Percentiles rank a stretch among this genome's conserved stretches.
Conservation (phyloP, 306 rosid species). For the Begonia fuchsioides region DNA sequence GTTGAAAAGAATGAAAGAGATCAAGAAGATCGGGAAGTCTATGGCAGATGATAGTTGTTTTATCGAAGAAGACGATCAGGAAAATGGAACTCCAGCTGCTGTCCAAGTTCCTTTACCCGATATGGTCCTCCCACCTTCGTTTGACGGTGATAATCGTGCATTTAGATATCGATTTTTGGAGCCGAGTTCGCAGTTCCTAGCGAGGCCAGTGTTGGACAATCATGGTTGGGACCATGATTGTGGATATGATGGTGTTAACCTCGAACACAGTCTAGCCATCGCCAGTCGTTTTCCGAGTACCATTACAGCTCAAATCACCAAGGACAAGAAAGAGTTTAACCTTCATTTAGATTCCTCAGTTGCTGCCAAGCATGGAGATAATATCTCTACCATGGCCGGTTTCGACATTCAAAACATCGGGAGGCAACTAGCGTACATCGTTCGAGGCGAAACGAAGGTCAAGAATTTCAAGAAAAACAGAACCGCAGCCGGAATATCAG, state of each 20-base stretch:
- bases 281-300: slow-evolving; percentile 60
- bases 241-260: too few relatives aligned
- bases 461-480: slow-evolving; percentile 62
- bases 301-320: slow-evolving; percentile 69
- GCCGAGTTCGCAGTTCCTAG: slow-evolving; percentile 82
- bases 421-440: too few relatives aligned
- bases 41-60: slow-evolving; percentile 27
- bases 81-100: slow-evolving; percentile 74
- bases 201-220: slow-evolving; percentile 86
- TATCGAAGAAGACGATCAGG: slow-evolving; percentile 68
- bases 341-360: slow-evolving; percentile 89
- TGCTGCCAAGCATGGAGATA: slow-evolving; percentile 81
- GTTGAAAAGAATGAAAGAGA: too few relatives aligned
- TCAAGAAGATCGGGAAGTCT: slow-evolving; percentile 60
- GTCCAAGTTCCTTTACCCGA: too few relatives aligned
- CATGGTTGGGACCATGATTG: too few relatives aligned
- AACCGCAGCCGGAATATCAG: slow-evolving; percentile 72
- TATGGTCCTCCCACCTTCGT: slow-evolving; percentile 91
- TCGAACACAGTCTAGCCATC: too few relatives aligned
- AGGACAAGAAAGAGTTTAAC: slow-evolving; percentile 94
- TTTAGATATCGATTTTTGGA: slow-evolving; percentile 90
- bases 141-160: slow-evolving; percentile 82
- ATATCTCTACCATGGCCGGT: slow-evolving; percentile 80
- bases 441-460: slow-evolving; percentile 66
- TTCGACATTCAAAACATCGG: slow-evolving; percentile 85